phyloP scores from a whole-genome alignment of 1,284 basidiomycete genomes.

The Pseudomicrostroma phylloplanum region DNA sequence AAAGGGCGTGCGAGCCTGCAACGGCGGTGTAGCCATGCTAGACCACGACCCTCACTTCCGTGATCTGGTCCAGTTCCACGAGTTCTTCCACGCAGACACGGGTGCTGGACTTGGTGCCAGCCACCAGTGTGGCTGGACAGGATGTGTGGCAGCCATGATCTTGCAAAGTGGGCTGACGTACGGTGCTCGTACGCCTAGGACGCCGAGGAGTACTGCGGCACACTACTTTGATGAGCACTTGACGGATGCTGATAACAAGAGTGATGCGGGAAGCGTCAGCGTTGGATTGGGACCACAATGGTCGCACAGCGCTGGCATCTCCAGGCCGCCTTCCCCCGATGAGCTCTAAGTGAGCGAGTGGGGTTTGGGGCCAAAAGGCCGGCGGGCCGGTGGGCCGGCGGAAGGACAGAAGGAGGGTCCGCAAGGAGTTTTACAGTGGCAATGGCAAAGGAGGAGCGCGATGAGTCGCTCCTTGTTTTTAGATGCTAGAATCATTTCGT shows the following conservation, averaged over 20 bases:
- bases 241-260: conserved; percentile 33
- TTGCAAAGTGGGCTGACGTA: conserved; percentile 62
- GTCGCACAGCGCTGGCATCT: conserved; percentile 28
- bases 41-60: conserved; percentile 92
- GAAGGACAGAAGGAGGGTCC: background rate
- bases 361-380: background rate
- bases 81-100: conserved; percentile 93
- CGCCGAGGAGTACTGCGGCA: conserved; percentile 75
- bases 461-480: background rate
- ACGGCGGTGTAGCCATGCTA: conserved; percentile 79
- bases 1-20: conserved; percentile 77
- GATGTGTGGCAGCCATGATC: conserved; percentile 25
- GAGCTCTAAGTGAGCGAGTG: conserved; percentile 31
- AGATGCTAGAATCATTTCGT: background rate
- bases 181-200: conserved; percentile 54
- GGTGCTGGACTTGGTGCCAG: conserved; percentile 83
- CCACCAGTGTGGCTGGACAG: conserved; percentile 91
- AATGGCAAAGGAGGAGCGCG: no score
- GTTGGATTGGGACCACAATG: conserved; percentile 4
- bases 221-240: conserved; percentile 68
- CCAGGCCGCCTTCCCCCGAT: conserved; percentile 40
- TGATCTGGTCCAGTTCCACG: conserved; percentile 92
- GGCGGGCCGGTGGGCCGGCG: no score
- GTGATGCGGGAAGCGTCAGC: conserved; percentile 26
- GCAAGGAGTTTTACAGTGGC: background rate